A percentile compares a stretch with the other conserved stretches of the same genome.
Evolutionary conservation across 164 flowering plant species (phyloP).

Genomic region (Vitis vinifera): ASM3070453v1 NC_081815.1:3418501-3419000

Average conservation of each 20-base stretch:
- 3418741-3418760: not conserved
- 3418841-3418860: too few species aligned
- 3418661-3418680: constrained; percentile 91
- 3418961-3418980: not conserved
- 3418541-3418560: constrained; percentile 84
- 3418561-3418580: constrained; percentile 96
- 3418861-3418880: too few species aligned
- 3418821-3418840: too few species aligned
- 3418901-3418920: too few species aligned
- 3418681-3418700: constrained; percentile 95
- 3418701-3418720: constrained; percentile 96
- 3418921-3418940: too few species aligned
- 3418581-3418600: constrained; percentile 96
- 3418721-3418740: constrained; percentile 34
- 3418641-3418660: constrained; percentile 99
- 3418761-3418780: too few species aligned
- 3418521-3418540: constrained; percentile 90
- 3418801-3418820: too few species aligned
- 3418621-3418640: constrained; percentile 93
- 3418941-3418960: not conserved
- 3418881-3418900: too few species aligned
- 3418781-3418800: too few species aligned
- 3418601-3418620: constrained; percentile 91
- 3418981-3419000: constrained; percentile 7
- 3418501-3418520: constrained; percentile 91